These are phyloP conservation scores for Schizosaccharomyces versatilis DNA, from an alignment of 1,139 yeast genomes.

Conservation along the genomic window DNA sequence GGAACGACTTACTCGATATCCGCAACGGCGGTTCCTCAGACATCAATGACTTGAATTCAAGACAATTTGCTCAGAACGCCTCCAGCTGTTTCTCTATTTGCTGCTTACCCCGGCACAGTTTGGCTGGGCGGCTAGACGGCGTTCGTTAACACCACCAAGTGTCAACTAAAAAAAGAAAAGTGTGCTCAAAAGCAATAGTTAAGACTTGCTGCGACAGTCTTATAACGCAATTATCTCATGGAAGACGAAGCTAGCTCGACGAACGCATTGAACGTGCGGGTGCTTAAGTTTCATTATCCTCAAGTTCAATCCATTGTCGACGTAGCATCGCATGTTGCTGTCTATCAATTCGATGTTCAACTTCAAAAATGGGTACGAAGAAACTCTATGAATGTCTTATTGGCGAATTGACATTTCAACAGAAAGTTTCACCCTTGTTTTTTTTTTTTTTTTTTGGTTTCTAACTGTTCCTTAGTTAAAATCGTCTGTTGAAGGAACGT, in stretches of 20 bases:
- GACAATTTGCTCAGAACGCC: too few relatives aligned
- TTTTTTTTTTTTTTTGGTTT: not conserved
- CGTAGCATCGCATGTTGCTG: slow-evolving; percentile 1
- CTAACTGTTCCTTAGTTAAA: not conserved
- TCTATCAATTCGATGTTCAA: not conserved
- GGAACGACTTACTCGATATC: slow-evolving; percentile 44
- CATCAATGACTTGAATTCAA: too few relatives aligned
- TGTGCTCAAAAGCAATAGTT: too few relatives aligned
- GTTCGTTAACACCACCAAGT: too few relatives aligned
- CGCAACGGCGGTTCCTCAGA: not conserved
- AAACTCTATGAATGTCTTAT: not conserved
- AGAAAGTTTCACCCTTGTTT: not conserved
- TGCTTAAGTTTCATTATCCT: not conserved
- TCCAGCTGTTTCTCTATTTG: too few relatives aligned
- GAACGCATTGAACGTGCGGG: not conserved
- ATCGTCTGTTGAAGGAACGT: slow-evolving; percentile 1
- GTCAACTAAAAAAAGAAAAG: too few relatives aligned
- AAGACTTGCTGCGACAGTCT: too few relatives aligned
- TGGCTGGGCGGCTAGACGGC: too few relatives aligned
- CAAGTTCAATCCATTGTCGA: not conserved
- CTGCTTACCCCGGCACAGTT: too few relatives aligned
- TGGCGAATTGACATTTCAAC: not conserved
- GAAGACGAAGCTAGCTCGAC: not conserved
- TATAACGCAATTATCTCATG: not conserved
- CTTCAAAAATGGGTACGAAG: not conserved